A percentile compares a stretch with the other conserved stretches of the same genome.
phyloP scores from a whole-genome alignment of 768 basidiomycete genomes.

The Mycena albidolilacea region DNA sequence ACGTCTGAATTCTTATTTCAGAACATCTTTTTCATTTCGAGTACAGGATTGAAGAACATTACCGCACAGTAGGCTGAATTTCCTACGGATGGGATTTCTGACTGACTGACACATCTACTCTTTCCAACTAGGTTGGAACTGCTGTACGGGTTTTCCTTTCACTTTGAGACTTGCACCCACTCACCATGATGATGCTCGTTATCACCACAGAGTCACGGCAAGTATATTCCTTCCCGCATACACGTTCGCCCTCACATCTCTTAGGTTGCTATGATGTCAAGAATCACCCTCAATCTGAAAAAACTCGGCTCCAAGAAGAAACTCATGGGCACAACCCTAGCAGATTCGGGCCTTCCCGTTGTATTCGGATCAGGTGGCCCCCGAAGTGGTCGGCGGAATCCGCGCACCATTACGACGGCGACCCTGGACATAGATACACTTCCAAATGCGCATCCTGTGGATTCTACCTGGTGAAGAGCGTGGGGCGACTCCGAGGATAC shows the following conservation, averaged over 20 bases:
- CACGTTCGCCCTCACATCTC: conserved; percentile 40
- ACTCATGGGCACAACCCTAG: background rate
- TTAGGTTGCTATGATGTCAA: conserved; percentile 74
- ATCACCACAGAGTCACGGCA: background rate
- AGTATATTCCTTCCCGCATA: no score
- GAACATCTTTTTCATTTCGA: background rate
- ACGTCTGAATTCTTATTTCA: background rate
- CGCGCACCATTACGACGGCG: background rate
- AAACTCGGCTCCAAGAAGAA: conserved; percentile 44
- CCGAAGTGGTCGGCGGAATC: background rate
- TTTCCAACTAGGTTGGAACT: conserved; percentile 52
- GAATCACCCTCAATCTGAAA: conserved; percentile 74
- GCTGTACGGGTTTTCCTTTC: conserved; percentile 47
- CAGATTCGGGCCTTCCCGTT: conserved; percentile 1
- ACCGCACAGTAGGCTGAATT: conserved; percentile 59
- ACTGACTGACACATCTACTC: background rate
- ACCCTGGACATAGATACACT: background rate
- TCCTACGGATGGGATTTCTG: background rate
- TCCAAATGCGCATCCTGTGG: background rate
- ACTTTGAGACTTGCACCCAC: background rate
- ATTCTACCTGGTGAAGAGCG: background rate
- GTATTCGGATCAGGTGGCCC: background rate
- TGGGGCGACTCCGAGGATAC: background rate
- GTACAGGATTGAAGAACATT: conserved; percentile 58
- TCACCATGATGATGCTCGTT: background rate